A percentile compares a stretch with the other conserved stretches of the same genome.
These are phyloP conservation scores for Conringia planisiliqua DNA, from an alignment of 345 rosid species.

Conservation along the genomic window DNA sequence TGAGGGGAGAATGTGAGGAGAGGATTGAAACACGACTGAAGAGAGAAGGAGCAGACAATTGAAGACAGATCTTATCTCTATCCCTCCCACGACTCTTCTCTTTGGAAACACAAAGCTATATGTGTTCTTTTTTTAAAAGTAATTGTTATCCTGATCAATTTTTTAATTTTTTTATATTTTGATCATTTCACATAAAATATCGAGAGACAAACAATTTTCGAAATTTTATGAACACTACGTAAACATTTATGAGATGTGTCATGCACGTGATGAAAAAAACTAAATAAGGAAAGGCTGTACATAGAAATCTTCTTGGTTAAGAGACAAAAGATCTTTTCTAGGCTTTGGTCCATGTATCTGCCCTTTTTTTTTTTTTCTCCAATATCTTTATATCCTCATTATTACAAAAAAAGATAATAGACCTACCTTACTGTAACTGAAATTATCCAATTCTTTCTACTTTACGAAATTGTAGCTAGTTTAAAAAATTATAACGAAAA, in stretches of 20 bases:
- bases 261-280: conserved; percentile 36
- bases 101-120: conserved; percentile 30
- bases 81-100: conserved; percentile 34
- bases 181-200: conserved; percentile 19
- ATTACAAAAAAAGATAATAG: not conserved
- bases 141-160: not conserved
- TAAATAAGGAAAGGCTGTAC: conserved; percentile 35
- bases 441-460: not conserved
- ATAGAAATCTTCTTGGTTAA: conserved; percentile 36
- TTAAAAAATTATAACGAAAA: not conserved
- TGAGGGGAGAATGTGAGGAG: conserved; percentile 29
- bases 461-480: not conserved
- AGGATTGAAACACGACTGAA: conserved; percentile 35
- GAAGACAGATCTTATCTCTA: conserved; percentile 36
- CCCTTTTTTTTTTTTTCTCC: not conserved
- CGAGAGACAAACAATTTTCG: conserved; percentile 5
- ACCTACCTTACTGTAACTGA: conserved; percentile 8
- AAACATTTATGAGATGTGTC: conserved; percentile 30
- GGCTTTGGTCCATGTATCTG: conserved; percentile 34
- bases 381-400: not conserved
- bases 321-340: conserved; percentile 34
- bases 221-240: conserved; percentile 12
- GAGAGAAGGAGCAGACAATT: conserved; percentile 24
- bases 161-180: not conserved
- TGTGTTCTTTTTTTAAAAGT: not conserved